Evolutionary conservation across 2,329 filamentous ascomycete species (phyloP).

Genomic region (Aspergillus pseudonomiae): DNA sequence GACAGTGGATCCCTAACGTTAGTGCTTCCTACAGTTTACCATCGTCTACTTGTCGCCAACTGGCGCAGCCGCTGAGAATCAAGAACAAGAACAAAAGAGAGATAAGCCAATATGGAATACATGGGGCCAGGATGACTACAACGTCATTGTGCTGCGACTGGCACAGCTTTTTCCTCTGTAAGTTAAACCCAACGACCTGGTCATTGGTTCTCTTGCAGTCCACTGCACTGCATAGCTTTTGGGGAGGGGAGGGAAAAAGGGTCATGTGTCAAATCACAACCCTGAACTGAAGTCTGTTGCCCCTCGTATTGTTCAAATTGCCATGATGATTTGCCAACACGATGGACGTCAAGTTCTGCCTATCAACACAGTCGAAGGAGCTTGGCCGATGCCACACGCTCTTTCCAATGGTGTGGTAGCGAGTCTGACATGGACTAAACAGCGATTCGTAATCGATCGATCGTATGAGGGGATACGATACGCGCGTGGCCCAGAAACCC

Average conservation of each 20-base stretch:
- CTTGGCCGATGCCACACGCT: not conserved
- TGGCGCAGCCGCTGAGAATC: not conserved
- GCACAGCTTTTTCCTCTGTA: not conserved
- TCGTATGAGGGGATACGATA: slow-evolving; percentile 11
- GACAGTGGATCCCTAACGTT: not conserved
- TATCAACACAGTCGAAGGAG: not conserved
- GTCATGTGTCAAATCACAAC: slow-evolving; percentile 18
- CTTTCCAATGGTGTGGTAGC: not conserved
- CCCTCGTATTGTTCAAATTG: slow-evolving; percentile 7
- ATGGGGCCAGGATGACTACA: not conserved
- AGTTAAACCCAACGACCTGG: slow-evolving; percentile 22
- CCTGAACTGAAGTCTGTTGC: not conserved
- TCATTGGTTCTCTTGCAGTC: slow-evolving; percentile 19
- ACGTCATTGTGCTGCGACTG: slow-evolving; percentile 7
- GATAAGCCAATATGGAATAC: not conserved
- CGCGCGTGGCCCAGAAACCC: not conserved
- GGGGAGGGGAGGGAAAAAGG: not conserved
- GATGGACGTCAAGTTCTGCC: not conserved
- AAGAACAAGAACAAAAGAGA: not conserved
- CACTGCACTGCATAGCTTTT: not conserved
- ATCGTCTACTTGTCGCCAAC: not conserved
- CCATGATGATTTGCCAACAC: not conserved
- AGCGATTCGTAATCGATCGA: slow-evolving; percentile 12
- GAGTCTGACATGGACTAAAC: not conserved
- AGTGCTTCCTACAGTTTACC: not conserved